These are phyloP conservation scores for Pythium sp. DNA, from an alignment of 352 stramenopile genomes.

Conservation along the genomic window DNA sequence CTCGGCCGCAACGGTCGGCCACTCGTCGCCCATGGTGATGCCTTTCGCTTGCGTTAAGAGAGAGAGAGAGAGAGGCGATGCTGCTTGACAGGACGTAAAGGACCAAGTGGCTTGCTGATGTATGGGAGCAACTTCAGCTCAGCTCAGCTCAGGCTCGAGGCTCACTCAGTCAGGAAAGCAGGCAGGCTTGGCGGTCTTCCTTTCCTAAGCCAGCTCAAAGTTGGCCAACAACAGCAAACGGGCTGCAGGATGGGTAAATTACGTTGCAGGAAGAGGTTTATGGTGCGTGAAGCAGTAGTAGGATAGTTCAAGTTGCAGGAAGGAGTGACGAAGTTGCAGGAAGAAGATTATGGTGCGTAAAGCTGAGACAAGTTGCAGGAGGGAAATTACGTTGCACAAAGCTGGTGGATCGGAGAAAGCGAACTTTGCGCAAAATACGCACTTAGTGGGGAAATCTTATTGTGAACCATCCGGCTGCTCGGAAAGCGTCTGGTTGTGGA, in stretches of 20 bases:
- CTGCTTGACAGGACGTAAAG: neutral
- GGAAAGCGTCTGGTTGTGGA: neutral
- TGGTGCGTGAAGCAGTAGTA: neutral
- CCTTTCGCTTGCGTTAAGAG: neutral
- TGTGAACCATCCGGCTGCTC: neutral
- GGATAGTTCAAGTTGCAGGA: neutral
- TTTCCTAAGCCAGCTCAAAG: neutral
- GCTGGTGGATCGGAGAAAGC: neutral
- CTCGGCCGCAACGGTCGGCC: constrained; percentile 76
- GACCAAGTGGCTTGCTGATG: neutral
- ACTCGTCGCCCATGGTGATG: constrained; percentile 76
- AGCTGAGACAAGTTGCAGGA: neutral
- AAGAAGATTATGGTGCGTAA: neutral
- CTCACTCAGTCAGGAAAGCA: neutral
- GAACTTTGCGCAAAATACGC: neutral
- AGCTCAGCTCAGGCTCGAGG: no score
- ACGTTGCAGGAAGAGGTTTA: neutral
- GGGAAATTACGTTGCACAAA: neutral
- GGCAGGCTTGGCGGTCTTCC: neutral
- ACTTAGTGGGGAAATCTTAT: neutral
- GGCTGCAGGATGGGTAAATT: neutral
- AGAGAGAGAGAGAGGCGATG: neutral
- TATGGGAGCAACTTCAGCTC: neutral
- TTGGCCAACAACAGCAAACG: neutral
- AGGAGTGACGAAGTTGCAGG: neutral